These are phyloP conservation scores for Trichoderma breve DNA, from an alignment of 2,329 filamentous ascomycete genomes.

Conservation along the genomic window DNA sequence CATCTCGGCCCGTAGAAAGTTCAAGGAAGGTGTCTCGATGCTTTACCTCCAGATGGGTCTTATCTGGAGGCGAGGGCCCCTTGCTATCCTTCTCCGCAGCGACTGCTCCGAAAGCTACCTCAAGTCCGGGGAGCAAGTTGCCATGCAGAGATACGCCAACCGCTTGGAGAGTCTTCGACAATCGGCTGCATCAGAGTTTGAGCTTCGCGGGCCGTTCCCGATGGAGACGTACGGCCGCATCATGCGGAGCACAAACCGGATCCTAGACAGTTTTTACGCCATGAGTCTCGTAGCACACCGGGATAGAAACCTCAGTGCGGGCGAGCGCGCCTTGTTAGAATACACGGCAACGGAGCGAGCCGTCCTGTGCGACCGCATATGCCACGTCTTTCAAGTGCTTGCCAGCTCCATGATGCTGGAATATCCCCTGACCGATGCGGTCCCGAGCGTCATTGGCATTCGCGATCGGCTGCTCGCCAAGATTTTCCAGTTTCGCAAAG, in stretches of 20 bases:
- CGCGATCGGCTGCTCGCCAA: slow-evolving; percentile 77
- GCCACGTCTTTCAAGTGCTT: slow-evolving; percentile 76
- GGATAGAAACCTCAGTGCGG: slow-evolving; percentile 67
- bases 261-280: slow-evolving; percentile 85
- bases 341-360: slow-evolving; percentile 76
- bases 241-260: slow-evolving; percentile 70
- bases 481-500: slow-evolving; percentile 77
- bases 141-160: slow-evolving; percentile 71
- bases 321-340: slow-evolving; percentile 72
- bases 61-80: slow-evolving; percentile 86
- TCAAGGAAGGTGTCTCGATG: slow-evolving; percentile 79
- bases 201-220: slow-evolving; percentile 79
- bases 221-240: slow-evolving; percentile 66
- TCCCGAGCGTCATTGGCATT: slow-evolving; percentile 73
- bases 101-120: slow-evolving; percentile 65
- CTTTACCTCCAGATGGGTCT: slow-evolving; percentile 88
- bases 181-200: slow-evolving; percentile 74
- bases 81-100: slow-evolving; percentile 67
- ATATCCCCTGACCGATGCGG: slow-evolving; percentile 78
- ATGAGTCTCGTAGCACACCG: slow-evolving; percentile 88
- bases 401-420: slow-evolving; percentile 86
- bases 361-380: slow-evolving; percentile 78
- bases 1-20: slow-evolving; percentile 77
- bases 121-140: slow-evolving; percentile 76
- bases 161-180: slow-evolving; percentile 68